Conservation (phyloP, 768 basidiomycete genomes). For the Leccinum obscurum region DNA sequence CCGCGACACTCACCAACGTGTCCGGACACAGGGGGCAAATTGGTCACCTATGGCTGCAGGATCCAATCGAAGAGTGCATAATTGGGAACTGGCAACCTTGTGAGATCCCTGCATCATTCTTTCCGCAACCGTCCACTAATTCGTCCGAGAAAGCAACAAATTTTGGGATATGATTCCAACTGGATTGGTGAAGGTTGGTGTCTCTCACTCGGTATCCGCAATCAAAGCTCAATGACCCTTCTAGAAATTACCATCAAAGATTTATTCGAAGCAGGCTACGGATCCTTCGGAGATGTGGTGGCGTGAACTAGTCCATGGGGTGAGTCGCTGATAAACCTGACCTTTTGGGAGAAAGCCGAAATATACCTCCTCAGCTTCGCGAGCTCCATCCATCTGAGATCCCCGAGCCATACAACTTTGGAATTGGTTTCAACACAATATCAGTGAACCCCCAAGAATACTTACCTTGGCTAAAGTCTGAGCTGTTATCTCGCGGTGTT, state of each 20-base stretch:
- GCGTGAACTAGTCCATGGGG: conserved; percentile 40
- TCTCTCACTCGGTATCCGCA: neutral
- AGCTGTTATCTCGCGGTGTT: conserved; percentile 41
- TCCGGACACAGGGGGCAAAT: conserved; percentile 41
- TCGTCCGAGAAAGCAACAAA: conserved; percentile 36
- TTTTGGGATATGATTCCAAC: conserved; percentile 49
- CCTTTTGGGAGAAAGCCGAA: neutral
- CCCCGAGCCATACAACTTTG: conserved; percentile 35
- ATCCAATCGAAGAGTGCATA: conserved; percentile 32
- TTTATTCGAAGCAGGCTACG: conserved; percentile 29
- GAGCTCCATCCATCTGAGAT: conserved; percentile 35
- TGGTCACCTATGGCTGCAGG: conserved; percentile 46
- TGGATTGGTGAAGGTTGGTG: conserved; percentile 40
- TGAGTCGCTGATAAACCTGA: conserved; percentile 20
- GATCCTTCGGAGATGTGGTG: conserved; percentile 37
- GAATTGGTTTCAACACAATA: conserved; percentile 46
- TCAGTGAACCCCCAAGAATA: conserved; percentile 53
- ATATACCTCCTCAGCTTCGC: conserved; percentile 30
- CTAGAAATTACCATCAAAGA: conserved; percentile 39
- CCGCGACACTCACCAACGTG: neutral
- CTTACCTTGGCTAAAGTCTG: conserved; percentile 46
- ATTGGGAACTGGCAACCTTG: conserved; percentile 46
- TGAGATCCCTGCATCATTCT: conserved; percentile 24
- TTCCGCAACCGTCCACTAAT: conserved; percentile 7
- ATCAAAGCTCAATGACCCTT: conserved; percentile 4